Conservation (phyloP, 2,329 filamentous ascomycete genomes). For the Metarhizium sp. region DNA sequence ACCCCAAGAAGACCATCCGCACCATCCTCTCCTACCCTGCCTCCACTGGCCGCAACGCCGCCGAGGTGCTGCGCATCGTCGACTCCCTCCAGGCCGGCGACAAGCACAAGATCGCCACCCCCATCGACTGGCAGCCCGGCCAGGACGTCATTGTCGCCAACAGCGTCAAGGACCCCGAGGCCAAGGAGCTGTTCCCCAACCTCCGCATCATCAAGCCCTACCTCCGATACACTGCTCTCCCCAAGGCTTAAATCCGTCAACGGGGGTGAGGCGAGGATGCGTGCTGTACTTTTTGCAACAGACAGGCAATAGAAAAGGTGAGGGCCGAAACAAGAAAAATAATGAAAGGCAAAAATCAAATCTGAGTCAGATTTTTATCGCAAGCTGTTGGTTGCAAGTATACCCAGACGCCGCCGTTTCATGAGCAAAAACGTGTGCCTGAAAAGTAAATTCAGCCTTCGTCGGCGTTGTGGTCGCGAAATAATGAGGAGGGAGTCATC, state of each 20-base stretch:
- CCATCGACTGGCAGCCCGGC: conserved; percentile 82
- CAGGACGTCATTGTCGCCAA: conserved; percentile 92
- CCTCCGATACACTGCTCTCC: conserved; percentile 60
- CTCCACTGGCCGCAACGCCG: conserved; percentile 75
- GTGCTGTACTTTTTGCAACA: no score
- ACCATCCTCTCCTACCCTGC: conserved; percentile 89
- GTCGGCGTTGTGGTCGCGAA: no score
- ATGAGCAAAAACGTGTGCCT: no score
- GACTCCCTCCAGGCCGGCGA: conserved; percentile 77
- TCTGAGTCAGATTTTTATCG: no score
- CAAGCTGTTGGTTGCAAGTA: no score
- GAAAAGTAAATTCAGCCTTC: no score
- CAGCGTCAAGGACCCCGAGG: conserved; percentile 71
- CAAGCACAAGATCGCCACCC: conserved; percentile 79
- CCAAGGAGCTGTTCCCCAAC: conserved; percentile 78
- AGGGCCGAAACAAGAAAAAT: no score
- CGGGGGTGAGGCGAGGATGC: no score
- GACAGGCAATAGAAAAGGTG: no score
- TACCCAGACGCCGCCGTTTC: no score
- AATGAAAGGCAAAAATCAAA: no score
- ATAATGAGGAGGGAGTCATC: no score
- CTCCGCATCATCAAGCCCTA: conserved; percentile 61
- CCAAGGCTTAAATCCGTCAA: neutral
- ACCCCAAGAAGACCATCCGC: conserved; percentile 87
- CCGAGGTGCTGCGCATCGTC: conserved; percentile 69